Evolutionary conservation across 345 rosid species (phyloP).

Genomic region (Ailanthus altissimus): DNA sequence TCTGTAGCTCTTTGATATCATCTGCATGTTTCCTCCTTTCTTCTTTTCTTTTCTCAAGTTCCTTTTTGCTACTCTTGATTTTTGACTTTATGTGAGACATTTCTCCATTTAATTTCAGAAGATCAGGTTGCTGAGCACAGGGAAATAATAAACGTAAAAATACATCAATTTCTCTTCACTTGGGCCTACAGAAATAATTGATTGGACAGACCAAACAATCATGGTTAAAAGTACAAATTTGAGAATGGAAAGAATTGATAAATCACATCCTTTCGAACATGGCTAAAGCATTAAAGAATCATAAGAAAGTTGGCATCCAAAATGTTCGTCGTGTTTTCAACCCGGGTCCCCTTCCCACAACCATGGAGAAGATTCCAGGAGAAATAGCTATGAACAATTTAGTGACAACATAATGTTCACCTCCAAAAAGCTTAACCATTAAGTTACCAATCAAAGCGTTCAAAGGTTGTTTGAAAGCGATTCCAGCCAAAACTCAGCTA

Average conservation of each 20-base stretch:
- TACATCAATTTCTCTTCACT: conserved; percentile 17
- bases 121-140: conserved; percentile 79
- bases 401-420: background rate
- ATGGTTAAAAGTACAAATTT: background rate
- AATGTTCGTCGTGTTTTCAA: background rate
- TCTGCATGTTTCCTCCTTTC: conserved; percentile 73
- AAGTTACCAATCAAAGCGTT: background rate
- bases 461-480: background rate
- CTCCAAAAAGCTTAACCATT: background rate
- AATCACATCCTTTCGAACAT: background rate
- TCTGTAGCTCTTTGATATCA: conserved; percentile 66
- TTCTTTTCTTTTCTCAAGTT: conserved; percentile 67
- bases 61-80: conserved; percentile 79
- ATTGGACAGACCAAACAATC: conserved; percentile 4
- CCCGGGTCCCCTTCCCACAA: background rate
- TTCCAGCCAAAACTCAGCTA: conserved; percentile 7
- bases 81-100: conserved; percentile 77
- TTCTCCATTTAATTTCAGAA: conserved; percentile 85
- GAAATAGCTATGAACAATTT: background rate
- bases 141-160: conserved; percentile 20
- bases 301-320: background rate
- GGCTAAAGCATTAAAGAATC: conserved; percentile 1
- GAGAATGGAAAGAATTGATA: background rate
- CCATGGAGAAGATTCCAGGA: background rate
- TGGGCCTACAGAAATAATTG: conserved; percentile 9